Percentiles rank a stretch among this genome's conserved stretches.
Conservation (phyloP, 1,284 basidiomycete genomes). For the Tilletia walkeri region DNA sequence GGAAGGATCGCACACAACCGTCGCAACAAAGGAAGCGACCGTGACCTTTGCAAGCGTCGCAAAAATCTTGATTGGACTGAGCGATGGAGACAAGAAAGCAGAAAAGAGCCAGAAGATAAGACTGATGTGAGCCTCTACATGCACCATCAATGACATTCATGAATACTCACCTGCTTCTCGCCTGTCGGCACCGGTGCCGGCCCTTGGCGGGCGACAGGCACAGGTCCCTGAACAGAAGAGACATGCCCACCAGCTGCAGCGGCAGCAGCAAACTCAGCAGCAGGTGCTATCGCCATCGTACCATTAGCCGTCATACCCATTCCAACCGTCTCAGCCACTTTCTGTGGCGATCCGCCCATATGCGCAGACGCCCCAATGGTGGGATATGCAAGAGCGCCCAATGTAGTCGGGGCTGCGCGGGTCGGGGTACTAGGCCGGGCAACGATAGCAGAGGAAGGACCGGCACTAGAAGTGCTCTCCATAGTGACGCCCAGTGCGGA, state of each 20-base stretch:
- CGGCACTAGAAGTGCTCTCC: background rate
- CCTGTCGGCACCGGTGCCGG: background rate
- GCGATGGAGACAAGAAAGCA: background rate
- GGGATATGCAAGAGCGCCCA: background rate
- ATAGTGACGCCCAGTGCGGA: too few relatives aligned
- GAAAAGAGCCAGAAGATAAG: too few relatives aligned
- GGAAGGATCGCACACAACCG: conserved; percentile 91
- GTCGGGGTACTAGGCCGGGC: background rate
- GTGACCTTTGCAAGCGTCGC: conserved; percentile 76
- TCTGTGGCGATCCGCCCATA: conserved; percentile 16
- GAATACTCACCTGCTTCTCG: conserved; percentile 18
- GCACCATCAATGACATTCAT: background rate
- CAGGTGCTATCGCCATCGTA: background rate
- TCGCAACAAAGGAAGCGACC: conserved; percentile 81
- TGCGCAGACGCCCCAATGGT: conserved; percentile 1
- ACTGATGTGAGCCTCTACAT: too few relatives aligned
- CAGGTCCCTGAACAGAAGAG: background rate
- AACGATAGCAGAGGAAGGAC: background rate
- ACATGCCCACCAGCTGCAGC: conserved; percentile 10
- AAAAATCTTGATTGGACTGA: conserved; percentile 87
- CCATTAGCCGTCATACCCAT: conserved; percentile 15
- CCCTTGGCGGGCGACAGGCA: conserved; percentile 11
- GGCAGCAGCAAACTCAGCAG: conserved; percentile 11
- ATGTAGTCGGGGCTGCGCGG: too few relatives aligned
- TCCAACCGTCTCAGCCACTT: background rate